A percentile compares a stretch with the other conserved stretches of the same genome.
Conservation (phyloP, 768 basidiomycete species). For the Auriculariales sp. region DNA sequence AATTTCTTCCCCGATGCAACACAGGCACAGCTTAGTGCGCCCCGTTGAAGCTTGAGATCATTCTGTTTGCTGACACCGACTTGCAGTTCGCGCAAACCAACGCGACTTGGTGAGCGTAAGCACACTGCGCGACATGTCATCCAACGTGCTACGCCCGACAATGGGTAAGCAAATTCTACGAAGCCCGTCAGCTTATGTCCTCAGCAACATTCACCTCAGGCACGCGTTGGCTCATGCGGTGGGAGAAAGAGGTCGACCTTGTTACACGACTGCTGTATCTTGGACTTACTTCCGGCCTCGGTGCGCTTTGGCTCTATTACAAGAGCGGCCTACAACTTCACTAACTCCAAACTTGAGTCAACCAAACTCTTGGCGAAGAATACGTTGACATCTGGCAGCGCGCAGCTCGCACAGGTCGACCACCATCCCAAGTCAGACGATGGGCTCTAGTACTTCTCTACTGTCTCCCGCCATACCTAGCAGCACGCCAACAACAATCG, state of each 20-base stretch:
- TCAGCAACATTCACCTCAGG: slow-evolving; percentile 27
- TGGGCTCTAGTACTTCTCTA: slow-evolving; percentile 48
- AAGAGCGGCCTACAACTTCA: not conserved
- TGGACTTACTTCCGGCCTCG: slow-evolving; percentile 59
- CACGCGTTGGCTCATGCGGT: slow-evolving; percentile 62
- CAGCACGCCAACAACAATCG: not conserved
- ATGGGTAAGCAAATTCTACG: slow-evolving; percentile 35
- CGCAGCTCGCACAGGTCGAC: slow-evolving; percentile 25
- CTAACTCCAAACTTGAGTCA: slow-evolving; percentile 27
- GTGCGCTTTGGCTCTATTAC: slow-evolving; percentile 22
- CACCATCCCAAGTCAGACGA: slow-evolving; percentile 34
- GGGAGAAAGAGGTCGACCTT: slow-evolving; percentile 71
- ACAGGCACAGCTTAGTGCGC: slow-evolving; percentile 78
- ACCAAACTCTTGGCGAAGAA: slow-evolving; percentile 81
- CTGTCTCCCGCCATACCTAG: slow-evolving; percentile 35
- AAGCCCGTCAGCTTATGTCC: not conserved
- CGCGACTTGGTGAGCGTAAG: slow-evolving; percentile 68
- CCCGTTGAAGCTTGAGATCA: not conserved
- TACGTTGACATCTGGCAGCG: slow-evolving; percentile 78
- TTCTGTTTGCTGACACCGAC: slow-evolving; percentile 3
- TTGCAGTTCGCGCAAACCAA: slow-evolving; percentile 69
- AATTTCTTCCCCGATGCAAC: slow-evolving; percentile 69
- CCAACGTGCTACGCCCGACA: slow-evolving; percentile 61
- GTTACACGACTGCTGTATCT: slow-evolving; percentile 55
- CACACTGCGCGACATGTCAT: slow-evolving; percentile 59